phyloP scores from a whole-genome alignment of 768 basidiomycete genomes.

The Leccinum incarnatum region DNA sequence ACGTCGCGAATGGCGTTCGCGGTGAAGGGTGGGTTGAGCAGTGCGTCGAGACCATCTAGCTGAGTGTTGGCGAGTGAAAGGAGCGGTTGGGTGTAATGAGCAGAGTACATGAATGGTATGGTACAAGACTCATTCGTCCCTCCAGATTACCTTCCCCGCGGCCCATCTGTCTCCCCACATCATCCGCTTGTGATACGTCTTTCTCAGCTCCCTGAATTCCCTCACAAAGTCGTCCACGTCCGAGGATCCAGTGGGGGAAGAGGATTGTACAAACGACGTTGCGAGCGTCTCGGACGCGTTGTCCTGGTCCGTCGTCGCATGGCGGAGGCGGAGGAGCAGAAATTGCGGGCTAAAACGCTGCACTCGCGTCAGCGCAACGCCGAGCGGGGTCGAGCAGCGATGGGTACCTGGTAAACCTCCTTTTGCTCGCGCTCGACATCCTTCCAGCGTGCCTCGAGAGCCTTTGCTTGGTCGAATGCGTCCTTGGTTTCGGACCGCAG shows the following conservation, averaged over 20 bases:
- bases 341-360: conserved; percentile 87
- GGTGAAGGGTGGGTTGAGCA: conserved; percentile 22
- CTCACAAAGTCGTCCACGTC: conserved; percentile 86
- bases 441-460: conserved; percentile 78
- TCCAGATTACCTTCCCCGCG: conserved; percentile 82
- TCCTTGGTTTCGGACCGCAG: conserved; percentile 81
- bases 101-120: conserved; percentile 22
- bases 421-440: conserved; percentile 86
- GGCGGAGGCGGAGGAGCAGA: conserved; percentile 80
- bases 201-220: conserved; percentile 83
- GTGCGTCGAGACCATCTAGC: conserved; percentile 12
- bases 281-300: conserved; percentile 85
- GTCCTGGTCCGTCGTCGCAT: conserved; percentile 88
- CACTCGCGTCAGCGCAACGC: conserved; percentile 14
- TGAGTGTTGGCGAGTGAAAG: conserved; percentile 16
- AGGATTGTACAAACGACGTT: conserved; percentile 73
- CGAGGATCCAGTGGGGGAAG: conserved; percentile 31
- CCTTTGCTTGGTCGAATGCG: conserved; percentile 84
- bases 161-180: conserved; percentile 91
- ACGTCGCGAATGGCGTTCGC: conserved; percentile 16
- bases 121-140: conserved; percentile 45
- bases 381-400: neutral
- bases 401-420: conserved; percentile 77
- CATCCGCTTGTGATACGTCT: conserved; percentile 89
- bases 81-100: conserved; percentile 28